Percentiles rank a stretch among this genome's conserved stretches.
Evolutionary conservation across 1,284 basidiomycete species (phyloP).

Genomic region (Rhodotorula sp.): DNA sequence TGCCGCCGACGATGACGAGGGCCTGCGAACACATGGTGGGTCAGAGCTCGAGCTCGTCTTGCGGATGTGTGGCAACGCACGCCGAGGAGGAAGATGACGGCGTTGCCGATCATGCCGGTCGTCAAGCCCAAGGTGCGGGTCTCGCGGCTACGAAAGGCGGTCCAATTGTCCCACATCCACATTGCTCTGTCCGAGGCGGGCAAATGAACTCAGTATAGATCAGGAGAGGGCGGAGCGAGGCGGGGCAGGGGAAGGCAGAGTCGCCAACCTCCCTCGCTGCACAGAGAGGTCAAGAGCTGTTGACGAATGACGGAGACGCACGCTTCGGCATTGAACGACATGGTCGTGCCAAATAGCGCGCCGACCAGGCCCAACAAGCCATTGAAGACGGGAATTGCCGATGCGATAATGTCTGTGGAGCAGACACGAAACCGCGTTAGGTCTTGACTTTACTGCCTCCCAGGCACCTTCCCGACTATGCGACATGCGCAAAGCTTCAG

Average conservation of each 20-base stretch:
- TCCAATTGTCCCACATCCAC: slow-evolving; percentile 28
- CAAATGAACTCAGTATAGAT: neutral
- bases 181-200: neutral
- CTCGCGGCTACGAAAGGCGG: neutral
- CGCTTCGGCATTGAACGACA: neutral
- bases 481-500: too few relatives aligned
- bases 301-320: too few relatives aligned
- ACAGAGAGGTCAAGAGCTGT: too few relatives aligned
- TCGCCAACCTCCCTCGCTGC: too few relatives aligned
- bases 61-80: too few relatives aligned
- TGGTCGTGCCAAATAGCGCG: neutral
- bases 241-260: too few relatives aligned
- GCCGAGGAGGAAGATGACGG: slow-evolving; percentile 19
- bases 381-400: slow-evolving; percentile 40
- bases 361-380: slow-evolving; percentile 25
- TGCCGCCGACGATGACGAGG: slow-evolving; percentile 29
- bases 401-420: slow-evolving; percentile 55
- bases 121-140: neutral
- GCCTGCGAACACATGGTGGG: too few relatives aligned
- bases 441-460: too few relatives aligned
- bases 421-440: too few relatives aligned
- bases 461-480: too few relatives aligned
- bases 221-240: neutral
- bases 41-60: too few relatives aligned
- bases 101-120: slow-evolving; percentile 8